Conservation (phyloP, 73 alveolate genomes). For the Paramecium bursaria region DNA sequence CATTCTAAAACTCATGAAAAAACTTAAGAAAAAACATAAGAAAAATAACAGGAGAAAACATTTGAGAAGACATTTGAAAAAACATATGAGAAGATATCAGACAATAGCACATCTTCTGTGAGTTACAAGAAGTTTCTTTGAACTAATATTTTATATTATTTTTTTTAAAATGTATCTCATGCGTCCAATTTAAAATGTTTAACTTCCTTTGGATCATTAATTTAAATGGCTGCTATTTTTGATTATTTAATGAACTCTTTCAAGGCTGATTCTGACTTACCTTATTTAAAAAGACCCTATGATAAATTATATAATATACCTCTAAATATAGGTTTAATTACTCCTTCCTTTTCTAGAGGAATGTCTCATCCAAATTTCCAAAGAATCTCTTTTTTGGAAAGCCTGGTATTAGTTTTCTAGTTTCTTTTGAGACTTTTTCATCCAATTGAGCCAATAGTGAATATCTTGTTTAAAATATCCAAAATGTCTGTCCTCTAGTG, state of each 20-base stretch:
- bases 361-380: slow-evolving; percentile 12
- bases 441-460: background rate
- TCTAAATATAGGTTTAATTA: background rate
- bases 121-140: slow-evolving; percentile 54
- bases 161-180: background rate
- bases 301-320: background rate
- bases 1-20: slow-evolving; percentile 34
- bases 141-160: slow-evolving; percentile 1
- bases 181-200: slow-evolving; percentile 14
- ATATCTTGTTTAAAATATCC: slow-evolving; percentile 48
- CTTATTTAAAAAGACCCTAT: slow-evolving; percentile 12
- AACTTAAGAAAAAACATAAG: slow-evolving; percentile 33
- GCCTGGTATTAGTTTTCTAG: background rate
- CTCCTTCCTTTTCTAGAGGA: background rate
- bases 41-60: too few relatives aligned
- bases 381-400: slow-evolving; percentile 29
- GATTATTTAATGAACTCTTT: slow-evolving; percentile 20
- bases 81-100: too few relatives aligned
- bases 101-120: too few relatives aligned
- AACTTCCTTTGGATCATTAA: slow-evolving; percentile 36
- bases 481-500: background rate
- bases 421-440: background rate
- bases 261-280: slow-evolving; percentile 22
- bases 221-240: slow-evolving; percentile 29
- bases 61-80: slow-evolving; percentile 24